Evolutionary conservation across 139 green algal species (phyloP), one percentile per base, ranked within the genome.

Genomic region (Haematococcus sp.): DNA sequence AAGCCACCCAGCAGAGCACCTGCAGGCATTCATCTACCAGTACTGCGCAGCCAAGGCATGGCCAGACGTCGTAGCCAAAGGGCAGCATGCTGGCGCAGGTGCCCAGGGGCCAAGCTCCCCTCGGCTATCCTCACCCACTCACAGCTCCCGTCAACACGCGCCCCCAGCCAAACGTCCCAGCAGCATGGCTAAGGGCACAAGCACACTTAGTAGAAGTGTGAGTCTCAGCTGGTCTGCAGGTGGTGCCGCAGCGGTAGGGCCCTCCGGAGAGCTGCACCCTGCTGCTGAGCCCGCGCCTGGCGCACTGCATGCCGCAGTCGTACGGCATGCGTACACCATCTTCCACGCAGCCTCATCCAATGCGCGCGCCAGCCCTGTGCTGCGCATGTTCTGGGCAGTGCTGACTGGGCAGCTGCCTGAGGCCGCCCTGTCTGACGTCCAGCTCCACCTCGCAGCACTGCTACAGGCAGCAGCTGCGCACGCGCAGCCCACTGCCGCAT

Each of bases 11-110:
- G 31, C 66, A 0, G 65, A 61, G 28, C 67, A 60, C 15, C 66
- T 79, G 40, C 74, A 79, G 35, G 61, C 65, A 54, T 79, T 79
- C 28, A 4, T 79, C 40, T 79, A 79, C 74, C 68, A 74, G 49
- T 79, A 79, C 58, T 65, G 58, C 30, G n/a, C 23, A 65, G n/a
- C 3, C 58, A 34, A 33, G 28, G 58, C 25, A 33, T 3, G 11
- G 25, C 28, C 23, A 9, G 17, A 22, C 23, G 25, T 19, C 17
- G 58, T n/a, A 65, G 25, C 11, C n/a, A n/a, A n/a, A n/a, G n/a
- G n/a, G n/a, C n/a, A n/a, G n/a, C n/a, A n/a, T n/a, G n/a, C n/a
- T n/a, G n/a, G n/a, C n/a, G 58, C 58, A 16, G 58, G 11, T 22
- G 58, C 58, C 28, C 23, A 3, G 25, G 58, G n/a, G 17, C 25